A percentile compares a stretch with the other conserved stretches of the same genome.
Conservation (phyloP, 257 asterid genomes). For the Cinchona pubescens region DNA sequence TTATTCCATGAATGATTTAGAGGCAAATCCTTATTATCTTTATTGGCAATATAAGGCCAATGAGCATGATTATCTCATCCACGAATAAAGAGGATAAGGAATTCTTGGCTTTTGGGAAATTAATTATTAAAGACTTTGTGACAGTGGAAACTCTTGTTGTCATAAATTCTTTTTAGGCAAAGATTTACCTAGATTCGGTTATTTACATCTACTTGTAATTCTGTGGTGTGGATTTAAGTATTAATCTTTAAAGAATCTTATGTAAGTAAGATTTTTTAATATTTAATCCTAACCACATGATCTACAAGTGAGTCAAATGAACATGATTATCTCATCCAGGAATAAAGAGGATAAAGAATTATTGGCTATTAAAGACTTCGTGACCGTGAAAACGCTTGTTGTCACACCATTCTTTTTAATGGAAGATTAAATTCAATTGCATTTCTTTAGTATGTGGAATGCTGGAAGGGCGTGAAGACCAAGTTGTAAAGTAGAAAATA, state of each 20-base stretch:
- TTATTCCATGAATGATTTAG: neutral
- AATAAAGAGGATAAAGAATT: too few relatives aligned
- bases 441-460: neutral
- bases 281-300: too few relatives aligned
- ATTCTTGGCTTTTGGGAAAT: neutral
- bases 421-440: neutral
- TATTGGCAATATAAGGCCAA: neutral
- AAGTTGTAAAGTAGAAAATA: constrained; percentile 13
- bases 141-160: too few relatives aligned
- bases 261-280: too few relatives aligned
- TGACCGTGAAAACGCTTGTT: neutral
- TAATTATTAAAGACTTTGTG: too few relatives aligned
- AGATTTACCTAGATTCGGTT: too few relatives aligned
- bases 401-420: neutral
- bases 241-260: too few relatives aligned
- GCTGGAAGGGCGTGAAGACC: neutral
- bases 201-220: too few relatives aligned
- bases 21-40: neutral
- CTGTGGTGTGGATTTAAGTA: too few relatives aligned
- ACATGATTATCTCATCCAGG: too few relatives aligned
- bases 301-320: too few relatives aligned
- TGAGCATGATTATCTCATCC: neutral
- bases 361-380: neutral
- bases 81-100: neutral
- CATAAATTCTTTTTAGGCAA: too few relatives aligned